Evolutionary conservation across 1,284 basidiomycete genomes (phyloP).

Genomic region (Ganoderma sinense): DNA sequence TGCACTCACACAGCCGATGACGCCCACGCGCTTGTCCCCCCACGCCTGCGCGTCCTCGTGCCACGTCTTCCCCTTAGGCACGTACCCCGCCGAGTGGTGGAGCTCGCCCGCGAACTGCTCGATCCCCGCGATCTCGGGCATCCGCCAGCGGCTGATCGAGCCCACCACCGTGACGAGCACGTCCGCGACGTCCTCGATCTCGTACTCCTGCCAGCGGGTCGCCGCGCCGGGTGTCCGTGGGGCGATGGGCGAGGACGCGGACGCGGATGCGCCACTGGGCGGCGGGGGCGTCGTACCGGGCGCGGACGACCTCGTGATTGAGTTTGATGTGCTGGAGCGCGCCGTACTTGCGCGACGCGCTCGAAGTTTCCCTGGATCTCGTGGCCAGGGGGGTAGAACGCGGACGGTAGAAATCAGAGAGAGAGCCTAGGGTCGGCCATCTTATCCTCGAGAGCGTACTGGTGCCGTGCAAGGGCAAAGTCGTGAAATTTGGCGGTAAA

Average conservation of each 20-base stretch:
- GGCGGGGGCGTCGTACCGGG: slow-evolving; percentile 54
- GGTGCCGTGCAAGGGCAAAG: slow-evolving; percentile 50
- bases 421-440: slow-evolving; percentile 27
- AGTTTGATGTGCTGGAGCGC: slow-evolving; percentile 60
- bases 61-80: slow-evolving; percentile 52
- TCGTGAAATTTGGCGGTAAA: neutral
- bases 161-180: slow-evolving; percentile 61
- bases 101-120: slow-evolving; percentile 56
- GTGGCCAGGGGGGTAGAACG: slow-evolving; percentile 62
- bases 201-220: slow-evolving; percentile 36
- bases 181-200: slow-evolving; percentile 59
- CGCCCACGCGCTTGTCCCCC: slow-evolving; percentile 62
- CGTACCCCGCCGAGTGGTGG: slow-evolving; percentile 66
- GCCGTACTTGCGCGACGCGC: slow-evolving; percentile 63
- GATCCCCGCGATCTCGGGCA: slow-evolving; percentile 65
- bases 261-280: slow-evolving; percentile 64
- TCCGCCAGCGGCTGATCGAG: slow-evolving; percentile 58
- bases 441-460: slow-evolving; percentile 64
- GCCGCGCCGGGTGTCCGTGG: slow-evolving; percentile 31
- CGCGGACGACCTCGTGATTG: slow-evolving; percentile 57
- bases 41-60: slow-evolving; percentile 56
- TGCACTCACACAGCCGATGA: slow-evolving; percentile 66
- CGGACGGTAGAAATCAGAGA: slow-evolving; percentile 42
- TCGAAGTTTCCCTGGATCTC: slow-evolving; percentile 64
- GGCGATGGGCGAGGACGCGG: slow-evolving; percentile 34